Conservation (phyloP, 2,329 filamentous ascomycete species). For the Lasiodiplodia hormozganensis region DNA sequence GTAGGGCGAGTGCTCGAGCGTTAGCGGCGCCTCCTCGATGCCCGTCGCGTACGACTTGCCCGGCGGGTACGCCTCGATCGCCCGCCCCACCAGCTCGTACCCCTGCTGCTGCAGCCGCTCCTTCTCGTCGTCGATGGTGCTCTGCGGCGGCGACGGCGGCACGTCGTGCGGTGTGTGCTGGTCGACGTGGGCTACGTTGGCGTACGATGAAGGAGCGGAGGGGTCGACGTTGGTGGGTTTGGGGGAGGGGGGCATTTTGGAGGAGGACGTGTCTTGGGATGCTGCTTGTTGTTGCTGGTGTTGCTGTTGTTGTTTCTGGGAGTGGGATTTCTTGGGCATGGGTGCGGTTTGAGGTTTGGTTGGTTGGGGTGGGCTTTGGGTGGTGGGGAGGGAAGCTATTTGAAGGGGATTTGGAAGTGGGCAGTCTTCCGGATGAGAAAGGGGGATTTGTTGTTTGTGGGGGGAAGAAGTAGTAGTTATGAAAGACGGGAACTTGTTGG, state of each 20-base stretch:
- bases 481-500: constrained; percentile 2
- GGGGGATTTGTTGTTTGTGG: too few relatives aligned
- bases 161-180: background rate
- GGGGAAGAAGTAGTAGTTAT: background rate
- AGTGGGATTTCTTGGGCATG: constrained; percentile 20
- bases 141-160: constrained; percentile 16
- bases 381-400: background rate
- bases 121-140: constrained; percentile 14
- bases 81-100: constrained; percentile 17
- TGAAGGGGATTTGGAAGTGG: background rate
- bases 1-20: constrained; percentile 24
- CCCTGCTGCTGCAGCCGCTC: constrained; percentile 17
- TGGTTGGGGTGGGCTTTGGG: background rate
- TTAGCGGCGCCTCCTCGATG: constrained; percentile 17
- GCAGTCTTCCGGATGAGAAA: background rate
- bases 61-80: constrained; percentile 12
- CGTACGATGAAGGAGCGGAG: constrained; percentile 5
- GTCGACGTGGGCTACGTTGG: constrained; percentile 20
- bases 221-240: background rate
- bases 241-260: background rate
- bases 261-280: background rate
- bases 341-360: background rate
- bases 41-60: constrained; percentile 22
- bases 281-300: background rate
- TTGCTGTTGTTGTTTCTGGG: background rate